Evolutionary conservation across 1,284 basidiomycete genomes (phyloP).

Genomic region (Rhodofomes roseus): DNA sequence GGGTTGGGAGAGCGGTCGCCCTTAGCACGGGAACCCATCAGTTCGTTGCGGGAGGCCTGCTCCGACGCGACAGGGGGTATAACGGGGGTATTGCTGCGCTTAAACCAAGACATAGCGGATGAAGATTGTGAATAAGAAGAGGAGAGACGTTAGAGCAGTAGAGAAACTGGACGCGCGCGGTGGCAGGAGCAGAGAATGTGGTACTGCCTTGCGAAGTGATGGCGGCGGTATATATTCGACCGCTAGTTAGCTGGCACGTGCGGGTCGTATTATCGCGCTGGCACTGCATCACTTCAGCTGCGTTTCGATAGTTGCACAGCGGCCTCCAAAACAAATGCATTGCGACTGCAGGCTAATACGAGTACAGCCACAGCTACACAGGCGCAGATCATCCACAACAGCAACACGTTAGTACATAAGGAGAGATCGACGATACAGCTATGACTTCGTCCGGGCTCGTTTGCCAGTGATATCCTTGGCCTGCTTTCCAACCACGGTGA

Average conservation of each 20-base stretch:
- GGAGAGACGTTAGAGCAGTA: background rate
- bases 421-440: background rate
- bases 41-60: conserved; percentile 26
- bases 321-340: background rate
- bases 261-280: background rate
- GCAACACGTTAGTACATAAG: background rate
- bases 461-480: conserved; percentile 34
- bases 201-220: background rate
- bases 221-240: background rate
- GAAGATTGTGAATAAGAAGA: background rate
- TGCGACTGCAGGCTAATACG: background rate
- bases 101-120: conserved; percentile 69
- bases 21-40: conserved; percentile 27
- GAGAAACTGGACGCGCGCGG: background rate
- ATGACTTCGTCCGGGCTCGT: conserved; percentile 23
- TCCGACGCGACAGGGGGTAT: conserved; percentile 65
- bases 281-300: background rate
- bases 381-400: background rate
- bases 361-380: conserved; percentile 7
- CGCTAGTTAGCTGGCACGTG: background rate
- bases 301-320: background rate
- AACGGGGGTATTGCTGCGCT: conserved; percentile 60
- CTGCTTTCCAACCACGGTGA: conserved; percentile 83
- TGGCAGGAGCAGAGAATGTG: background rate
- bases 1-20: conserved; percentile 39